phyloP scores from a whole-genome alignment of 1,284 basidiomycete species.

The Puccinia triticina region DNA sequence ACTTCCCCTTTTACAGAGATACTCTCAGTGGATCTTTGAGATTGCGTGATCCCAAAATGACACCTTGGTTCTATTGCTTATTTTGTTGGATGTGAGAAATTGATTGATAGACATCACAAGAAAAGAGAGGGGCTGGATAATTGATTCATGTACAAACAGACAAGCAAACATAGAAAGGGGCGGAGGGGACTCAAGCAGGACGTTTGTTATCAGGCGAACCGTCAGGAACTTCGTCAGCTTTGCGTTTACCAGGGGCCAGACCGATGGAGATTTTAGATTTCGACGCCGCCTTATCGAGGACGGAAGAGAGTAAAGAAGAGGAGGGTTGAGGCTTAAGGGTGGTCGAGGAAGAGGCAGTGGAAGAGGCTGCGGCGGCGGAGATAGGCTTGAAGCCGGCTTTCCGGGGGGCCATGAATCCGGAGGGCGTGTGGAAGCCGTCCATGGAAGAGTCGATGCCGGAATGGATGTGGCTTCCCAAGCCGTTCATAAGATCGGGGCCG shows the following conservation, averaged over 20 bases:
- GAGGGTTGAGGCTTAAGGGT: neutral
- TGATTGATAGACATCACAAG: no score
- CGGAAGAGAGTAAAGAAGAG: neutral
- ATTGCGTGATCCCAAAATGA: no score
- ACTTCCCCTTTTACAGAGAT: no score
- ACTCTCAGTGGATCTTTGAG: no score
- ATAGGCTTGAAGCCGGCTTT: constrained; percentile 51
- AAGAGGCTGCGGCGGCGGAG: neutral
- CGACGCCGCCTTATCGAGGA: neutral
- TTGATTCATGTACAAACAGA: neutral
- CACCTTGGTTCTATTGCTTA: no score
- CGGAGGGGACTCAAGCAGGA: neutral
- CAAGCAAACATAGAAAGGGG: neutral
- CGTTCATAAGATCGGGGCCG: constrained; percentile 47
- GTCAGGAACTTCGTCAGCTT: constrained; percentile 22
- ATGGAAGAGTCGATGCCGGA: constrained; percentile 22
- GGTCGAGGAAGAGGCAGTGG: neutral
- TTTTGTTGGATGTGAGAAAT: no score
- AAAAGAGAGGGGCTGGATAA: neutral
- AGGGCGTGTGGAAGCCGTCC: constrained; percentile 41
- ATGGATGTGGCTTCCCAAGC: constrained; percentile 31
- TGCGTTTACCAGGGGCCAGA: constrained; percentile 19
- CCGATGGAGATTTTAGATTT: constrained; percentile 50
- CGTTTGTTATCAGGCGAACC: constrained; percentile 24
- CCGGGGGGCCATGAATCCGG: constrained; percentile 40